Evolutionary conservation across 257 asterid species (phyloP), one percentile per base, ranked within the genome.

Genomic region (Nicotiana obtusifolia): DNA sequence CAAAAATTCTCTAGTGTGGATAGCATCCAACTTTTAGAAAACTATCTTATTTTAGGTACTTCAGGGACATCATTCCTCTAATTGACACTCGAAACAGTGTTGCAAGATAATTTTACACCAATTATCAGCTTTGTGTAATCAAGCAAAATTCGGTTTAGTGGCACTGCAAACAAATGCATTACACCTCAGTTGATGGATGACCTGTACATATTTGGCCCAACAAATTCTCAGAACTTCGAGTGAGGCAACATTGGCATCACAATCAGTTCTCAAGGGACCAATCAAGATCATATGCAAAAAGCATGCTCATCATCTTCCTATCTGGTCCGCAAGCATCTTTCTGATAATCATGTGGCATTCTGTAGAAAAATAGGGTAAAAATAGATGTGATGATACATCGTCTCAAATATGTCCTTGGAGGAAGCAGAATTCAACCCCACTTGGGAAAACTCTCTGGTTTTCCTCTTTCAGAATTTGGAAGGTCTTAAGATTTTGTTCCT

Each of bases 381-480:
- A 6, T 14, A 53, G n/a, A 53, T 53, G 30, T 2, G 17, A 83
- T 49, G 64, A 65, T 37, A 59, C 82, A 85, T 90, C 82, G 90
- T 86, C 97, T 41, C 47, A 41, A 41, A 41, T 8, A 41, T 8
- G 47, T 8, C 47, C 10, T 41, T 41, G 47, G 9, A 7, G 10
- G 91, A 71, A 91, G 88, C 57, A 81, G 77, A 77, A 90, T 91
- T 81, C 93, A 87, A n/a, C 89, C 93, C 56, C 57, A 86, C 7
- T 81, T 64, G 6, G 91, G 92, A 75, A 87, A 86, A 89, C 92
- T 89, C 67, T 88, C 92, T 22, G 96, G 88, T 71, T 83, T 90
- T 65, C 93, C 95, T 77, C 91, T 83, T 59, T 89, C 93, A 16
- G 86, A 87, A 78, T 84, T 87, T 16, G 90, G 87, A 60, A 83